phyloP scores from a whole-genome alignment of 129 eudicot species.

The Daucus carota region DH1_v3.0 NC_030389.2:45236501-45237000 shows the following conservation, averaged over 20 bases:
- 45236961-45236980: slow-evolving; percentile 49
- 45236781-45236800: slow-evolving; percentile 46
- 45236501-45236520: slow-evolving; percentile 43
- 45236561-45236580: slow-evolving; percentile 49
- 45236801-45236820: slow-evolving; percentile 42
- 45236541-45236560: slow-evolving; percentile 47
- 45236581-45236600: slow-evolving; percentile 55
- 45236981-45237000: background rate
- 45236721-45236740: background rate
- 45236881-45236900: too few species aligned
- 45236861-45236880: background rate
- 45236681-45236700: background rate
- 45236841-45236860: slow-evolving; percentile 7
- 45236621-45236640: background rate
- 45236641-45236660: background rate
- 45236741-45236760: slow-evolving; percentile 27
- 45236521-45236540: slow-evolving; percentile 39
- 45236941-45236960: slow-evolving; percentile 40
- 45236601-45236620: too few species aligned
- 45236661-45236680: background rate
- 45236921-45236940: slow-evolving; percentile 41
- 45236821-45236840: slow-evolving; percentile 35
- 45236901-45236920: slow-evolving; percentile 28
- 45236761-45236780: slow-evolving; percentile 39
- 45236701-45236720: background rate